Evolutionary conservation across 2,329 filamentous ascomycete genomes (phyloP).

Genomic region (Trichoderma aggressivum): DNA sequence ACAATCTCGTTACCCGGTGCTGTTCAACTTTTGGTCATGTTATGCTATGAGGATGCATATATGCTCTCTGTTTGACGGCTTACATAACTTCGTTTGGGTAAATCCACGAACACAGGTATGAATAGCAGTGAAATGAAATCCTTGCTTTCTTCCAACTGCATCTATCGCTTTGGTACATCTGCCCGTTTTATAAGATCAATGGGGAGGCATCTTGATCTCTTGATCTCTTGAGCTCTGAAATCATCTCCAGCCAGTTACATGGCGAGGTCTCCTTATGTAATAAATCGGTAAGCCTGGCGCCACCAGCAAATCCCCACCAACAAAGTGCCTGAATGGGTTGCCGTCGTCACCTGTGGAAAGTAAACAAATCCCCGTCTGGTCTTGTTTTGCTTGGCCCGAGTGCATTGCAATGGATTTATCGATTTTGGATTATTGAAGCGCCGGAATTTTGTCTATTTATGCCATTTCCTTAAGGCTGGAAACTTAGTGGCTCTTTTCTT

Average conservation of each 20-base stretch:
- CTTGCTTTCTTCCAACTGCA: neutral
- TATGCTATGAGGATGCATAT: neutral
- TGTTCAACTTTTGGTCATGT: neutral
- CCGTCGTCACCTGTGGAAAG: neutral
- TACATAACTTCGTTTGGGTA: neutral
- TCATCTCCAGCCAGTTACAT: neutral
- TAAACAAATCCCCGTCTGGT: neutral
- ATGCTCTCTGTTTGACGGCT: neutral
- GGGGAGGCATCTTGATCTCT: neutral
- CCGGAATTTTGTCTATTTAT: neutral
- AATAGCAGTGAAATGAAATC: neutral
- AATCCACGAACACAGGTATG: neutral
- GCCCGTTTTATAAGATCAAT: neutral
- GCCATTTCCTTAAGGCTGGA: neutral
- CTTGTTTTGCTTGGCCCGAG: neutral
- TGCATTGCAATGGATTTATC: neutral
- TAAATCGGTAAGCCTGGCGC: neutral
- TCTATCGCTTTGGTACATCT: too few species aligned
- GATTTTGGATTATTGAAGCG: neutral
- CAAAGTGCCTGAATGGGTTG: neutral
- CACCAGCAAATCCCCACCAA: neutral
- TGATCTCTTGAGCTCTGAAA: neutral
- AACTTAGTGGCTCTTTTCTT: neutral
- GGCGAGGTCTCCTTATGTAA: neutral
- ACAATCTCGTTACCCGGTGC: neutral